Evolutionary conservation across 768 basidiomycete species (phyloP).

Genomic region (Boletus vermiculosoides): DNA sequence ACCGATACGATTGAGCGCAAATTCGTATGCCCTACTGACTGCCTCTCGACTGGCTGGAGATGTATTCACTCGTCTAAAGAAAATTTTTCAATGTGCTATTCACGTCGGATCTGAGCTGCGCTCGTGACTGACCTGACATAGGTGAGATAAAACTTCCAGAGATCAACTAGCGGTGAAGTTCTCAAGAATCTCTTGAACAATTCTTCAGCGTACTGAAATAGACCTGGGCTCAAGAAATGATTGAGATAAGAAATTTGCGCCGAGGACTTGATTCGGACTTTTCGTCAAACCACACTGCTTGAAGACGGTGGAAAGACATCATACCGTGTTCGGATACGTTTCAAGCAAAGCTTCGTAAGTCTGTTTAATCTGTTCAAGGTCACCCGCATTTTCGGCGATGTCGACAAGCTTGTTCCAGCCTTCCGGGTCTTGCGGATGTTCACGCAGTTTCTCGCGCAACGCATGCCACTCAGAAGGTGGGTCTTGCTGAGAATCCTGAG

Average conservation of each 20-base stretch:
- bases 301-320: constrained; percentile 37
- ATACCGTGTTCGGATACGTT: constrained; percentile 90
- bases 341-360: constrained; percentile 82
- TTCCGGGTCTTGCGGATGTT: constrained; percentile 73
- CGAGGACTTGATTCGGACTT: constrained; percentile 52
- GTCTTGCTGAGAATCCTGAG: constrained; percentile 27
- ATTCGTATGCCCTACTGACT: constrained; percentile 89
- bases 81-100: constrained; percentile 11
- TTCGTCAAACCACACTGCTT: constrained; percentile 25
- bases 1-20: constrained; percentile 84
- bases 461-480: constrained; percentile 67
- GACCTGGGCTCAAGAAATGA: constrained; percentile 65
- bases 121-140: constrained; percentile 75
- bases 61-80: constrained; percentile 62
- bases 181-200: constrained; percentile 88
- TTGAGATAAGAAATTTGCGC: constrained; percentile 84
- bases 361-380: constrained; percentile 75
- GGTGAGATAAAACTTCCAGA: constrained; percentile 91
- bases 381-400: constrained; percentile 71
- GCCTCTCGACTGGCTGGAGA: constrained; percentile 68
- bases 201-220: constrained; percentile 76
- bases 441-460: constrained; percentile 57
- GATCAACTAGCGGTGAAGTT: constrained; percentile 81
- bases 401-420: constrained; percentile 77
- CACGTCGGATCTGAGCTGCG: constrained; percentile 8